phyloP scores from a whole-genome alignment of 106 monocot genomes.

The Phalaenopsis equestris region DNA sequence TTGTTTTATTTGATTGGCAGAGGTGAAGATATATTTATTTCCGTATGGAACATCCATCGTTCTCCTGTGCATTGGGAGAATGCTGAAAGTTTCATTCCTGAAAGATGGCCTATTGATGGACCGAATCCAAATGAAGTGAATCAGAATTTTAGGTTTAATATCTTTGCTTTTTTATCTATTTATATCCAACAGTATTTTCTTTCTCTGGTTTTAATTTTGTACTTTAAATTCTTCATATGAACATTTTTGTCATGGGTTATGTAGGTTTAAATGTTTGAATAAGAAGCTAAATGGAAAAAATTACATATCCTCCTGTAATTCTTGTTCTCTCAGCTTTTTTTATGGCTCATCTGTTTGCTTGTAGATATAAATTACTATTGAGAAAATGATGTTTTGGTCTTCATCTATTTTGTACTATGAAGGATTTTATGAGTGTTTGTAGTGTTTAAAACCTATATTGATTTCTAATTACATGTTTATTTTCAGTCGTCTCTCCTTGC shows the following conservation, averaged over 20 bases:
- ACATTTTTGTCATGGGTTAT: background rate
- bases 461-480: too few species aligned
- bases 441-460: too few species aligned
- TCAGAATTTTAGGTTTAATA: slow-evolving; percentile 82
- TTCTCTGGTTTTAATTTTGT: background rate
- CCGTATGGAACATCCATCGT: slow-evolving; percentile 83
- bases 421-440: too few species aligned
- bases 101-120: slow-evolving; percentile 97
- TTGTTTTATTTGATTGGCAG: slow-evolving; percentile 28
- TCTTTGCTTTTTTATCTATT: background rate
- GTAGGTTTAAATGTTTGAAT: background rate
- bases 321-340: too few species aligned
- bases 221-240: background rate
- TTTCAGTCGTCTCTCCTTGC: too few species aligned
- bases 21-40: slow-evolving; percentile 98
- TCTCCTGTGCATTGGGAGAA: slow-evolving; percentile 69
- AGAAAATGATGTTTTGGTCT: too few species aligned
- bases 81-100: slow-evolving; percentile 89
- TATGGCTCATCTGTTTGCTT: too few species aligned
- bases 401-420: too few species aligned
- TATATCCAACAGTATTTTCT: background rate
- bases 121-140: slow-evolving; percentile 95
- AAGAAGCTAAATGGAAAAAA: background rate
- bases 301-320: too few species aligned
- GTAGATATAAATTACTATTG: too few species aligned